Conservation (phyloP, 116 monocot genomes). For the Cymodocea nodosa region DNA sequence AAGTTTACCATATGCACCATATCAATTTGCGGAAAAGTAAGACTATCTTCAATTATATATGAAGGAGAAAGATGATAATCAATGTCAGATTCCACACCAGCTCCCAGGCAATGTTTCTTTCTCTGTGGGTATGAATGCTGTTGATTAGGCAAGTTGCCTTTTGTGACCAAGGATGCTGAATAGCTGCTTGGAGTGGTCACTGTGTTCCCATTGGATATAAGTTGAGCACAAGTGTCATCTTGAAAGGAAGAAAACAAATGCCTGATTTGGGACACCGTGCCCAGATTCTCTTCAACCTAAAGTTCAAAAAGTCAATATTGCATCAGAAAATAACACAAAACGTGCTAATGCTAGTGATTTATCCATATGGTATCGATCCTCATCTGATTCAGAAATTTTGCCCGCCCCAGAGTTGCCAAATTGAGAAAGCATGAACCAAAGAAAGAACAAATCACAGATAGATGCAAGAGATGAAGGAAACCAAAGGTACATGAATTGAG, state of each 20-base stretch:
- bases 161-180: slow-evolving; percentile 7
- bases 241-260: slow-evolving; percentile 29
- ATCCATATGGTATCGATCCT: no score
- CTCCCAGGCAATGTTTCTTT: slow-evolving; percentile 3
- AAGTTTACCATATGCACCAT: slow-evolving; percentile 4
- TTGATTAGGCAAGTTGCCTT: slow-evolving; percentile 3
- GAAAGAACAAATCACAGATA: no score
- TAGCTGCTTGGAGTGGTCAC: slow-evolving; percentile 5
- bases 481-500: no score
- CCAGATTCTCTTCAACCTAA: slow-evolving; percentile 50
- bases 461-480: no score
- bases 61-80: slow-evolving; percentile 6
- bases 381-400: no score
- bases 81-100: slow-evolving; percentile 3
- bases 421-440: no score
- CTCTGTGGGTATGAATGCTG: slow-evolving; percentile 1
- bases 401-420: no score
- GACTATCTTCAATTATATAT: slow-evolving; percentile 10
- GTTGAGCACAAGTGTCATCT: slow-evolving; percentile 5
- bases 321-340: no score
- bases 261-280: slow-evolving; percentile 26
- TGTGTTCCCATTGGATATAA: not conserved
- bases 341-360: no score
- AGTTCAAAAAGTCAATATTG: not conserved
- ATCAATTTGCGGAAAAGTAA: slow-evolving; percentile 3